phyloP scores from a whole-genome alignment of 176 grass and related monocot genomes.

The Poa pratensis region DNA sequence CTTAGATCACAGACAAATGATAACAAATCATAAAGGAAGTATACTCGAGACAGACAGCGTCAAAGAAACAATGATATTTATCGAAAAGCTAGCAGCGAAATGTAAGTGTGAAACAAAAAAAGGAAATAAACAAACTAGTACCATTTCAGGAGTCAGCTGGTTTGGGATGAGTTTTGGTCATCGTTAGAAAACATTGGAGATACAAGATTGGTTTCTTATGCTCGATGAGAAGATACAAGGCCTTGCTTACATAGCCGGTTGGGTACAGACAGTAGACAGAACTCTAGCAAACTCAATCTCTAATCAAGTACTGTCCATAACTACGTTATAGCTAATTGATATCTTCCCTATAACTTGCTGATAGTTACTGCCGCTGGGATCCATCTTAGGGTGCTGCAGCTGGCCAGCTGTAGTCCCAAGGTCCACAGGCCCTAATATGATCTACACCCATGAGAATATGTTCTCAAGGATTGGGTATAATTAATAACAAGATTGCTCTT shows the following conservation, averaged over 20 bases:
- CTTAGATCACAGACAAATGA: too few species aligned
- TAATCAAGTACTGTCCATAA: neutral
- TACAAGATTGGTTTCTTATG: neutral
- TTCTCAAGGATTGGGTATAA: neutral
- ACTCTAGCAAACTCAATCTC: neutral
- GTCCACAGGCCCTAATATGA: neutral
- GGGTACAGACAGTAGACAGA: neutral
- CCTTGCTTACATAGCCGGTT: neutral
- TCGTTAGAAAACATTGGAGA: neutral
- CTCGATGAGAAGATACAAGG: neutral
- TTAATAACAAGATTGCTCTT: neutral
- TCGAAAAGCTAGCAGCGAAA: neutral
- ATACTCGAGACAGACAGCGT: neutral
- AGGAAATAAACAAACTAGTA: neutral
- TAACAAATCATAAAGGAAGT: neutral
- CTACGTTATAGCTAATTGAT: neutral
- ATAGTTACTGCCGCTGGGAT: neutral
- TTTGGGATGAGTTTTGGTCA: neutral
- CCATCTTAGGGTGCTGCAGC: neutral
- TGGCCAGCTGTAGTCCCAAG: neutral
- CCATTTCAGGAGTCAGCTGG: neutral
- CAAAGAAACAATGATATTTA: neutral
- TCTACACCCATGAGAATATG: constrained; percentile 3
- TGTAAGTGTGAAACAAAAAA: neutral
- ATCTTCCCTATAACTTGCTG: neutral